These are phyloP conservation scores for Myxozyma neglecta DNA, from an alignment of 805 yeast genomes.

Conservation along the genomic window DNA sequence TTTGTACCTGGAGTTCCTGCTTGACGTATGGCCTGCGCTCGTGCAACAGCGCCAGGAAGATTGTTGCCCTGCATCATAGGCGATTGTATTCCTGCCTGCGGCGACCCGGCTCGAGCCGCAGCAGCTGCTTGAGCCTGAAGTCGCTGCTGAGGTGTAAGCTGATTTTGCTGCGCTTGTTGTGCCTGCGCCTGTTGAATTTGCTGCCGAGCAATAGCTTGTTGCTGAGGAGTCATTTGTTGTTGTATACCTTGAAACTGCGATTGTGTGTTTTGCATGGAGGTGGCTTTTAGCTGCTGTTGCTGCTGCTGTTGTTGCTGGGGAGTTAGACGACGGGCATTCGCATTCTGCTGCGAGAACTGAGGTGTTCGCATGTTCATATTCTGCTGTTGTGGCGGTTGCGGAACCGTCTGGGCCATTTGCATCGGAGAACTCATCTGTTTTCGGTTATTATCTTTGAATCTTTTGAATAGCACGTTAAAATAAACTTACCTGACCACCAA, in stretches of 20 bases:
- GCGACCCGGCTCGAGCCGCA: slow-evolving; percentile 23
- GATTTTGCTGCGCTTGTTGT: slow-evolving; percentile 15
- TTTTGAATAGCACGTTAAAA: slow-evolving; percentile 1
- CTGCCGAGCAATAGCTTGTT: slow-evolving; percentile 25
- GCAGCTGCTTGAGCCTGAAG: slow-evolving; percentile 21
- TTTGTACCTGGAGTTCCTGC: slow-evolving; percentile 7
- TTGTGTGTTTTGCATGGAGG: slow-evolving; percentile 16
- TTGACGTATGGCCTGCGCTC: slow-evolving; percentile 16
- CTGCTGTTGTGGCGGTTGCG: slow-evolving; percentile 20
- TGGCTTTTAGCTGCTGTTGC: slow-evolving; percentile 19
- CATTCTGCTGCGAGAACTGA: slow-evolving; percentile 5
- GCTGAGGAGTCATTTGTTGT: slow-evolving; percentile 19
- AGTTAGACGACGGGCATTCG: slow-evolving; percentile 6
- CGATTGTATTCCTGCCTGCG: slow-evolving; percentile 15
- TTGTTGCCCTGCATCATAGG: slow-evolving; percentile 10
- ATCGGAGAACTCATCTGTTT: slow-evolving; percentile 8
- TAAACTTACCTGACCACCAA: slow-evolving; percentile 4
- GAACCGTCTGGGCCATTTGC: slow-evolving; percentile 13
- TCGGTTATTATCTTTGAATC: slow-evolving; percentile 33
- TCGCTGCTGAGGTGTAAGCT: slow-evolving; percentile 29
- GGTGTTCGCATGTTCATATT: slow-evolving; percentile 18
- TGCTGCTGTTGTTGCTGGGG: slow-evolving; percentile 12
- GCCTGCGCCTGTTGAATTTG: slow-evolving; percentile 21
- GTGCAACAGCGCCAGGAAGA: slow-evolving; percentile 10
- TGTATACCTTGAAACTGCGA: slow-evolving; percentile 15